Percentiles rank a stretch among this genome's conserved stretches.
Evolutionary conservation across 345 rosid species (phyloP).

Genomic region (Brassica rapa): DNA sequence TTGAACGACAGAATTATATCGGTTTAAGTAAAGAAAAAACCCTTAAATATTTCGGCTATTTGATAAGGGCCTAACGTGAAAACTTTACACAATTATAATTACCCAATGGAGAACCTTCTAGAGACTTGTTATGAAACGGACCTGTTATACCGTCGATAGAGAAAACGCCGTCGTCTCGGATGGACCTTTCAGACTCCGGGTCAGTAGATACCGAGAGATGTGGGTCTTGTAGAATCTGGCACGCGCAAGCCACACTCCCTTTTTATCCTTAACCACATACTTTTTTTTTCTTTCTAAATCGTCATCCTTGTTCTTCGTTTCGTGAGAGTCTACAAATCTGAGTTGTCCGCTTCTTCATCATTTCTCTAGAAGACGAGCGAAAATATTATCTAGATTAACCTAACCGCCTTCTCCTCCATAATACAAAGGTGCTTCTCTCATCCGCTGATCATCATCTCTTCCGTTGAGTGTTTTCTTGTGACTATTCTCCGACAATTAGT

Average conservation of each 20-base stretch:
- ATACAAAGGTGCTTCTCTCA: conserved; percentile 1
- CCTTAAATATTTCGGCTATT: too few relatives aligned
- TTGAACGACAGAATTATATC: too few relatives aligned
- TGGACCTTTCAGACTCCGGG: background rate
- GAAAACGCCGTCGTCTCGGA: background rate
- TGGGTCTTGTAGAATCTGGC: conserved; percentile 19
- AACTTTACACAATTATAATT: too few relatives aligned
- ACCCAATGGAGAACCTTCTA: too few relatives aligned
- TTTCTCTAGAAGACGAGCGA: conserved; percentile 7
- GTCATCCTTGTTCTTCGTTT: background rate
- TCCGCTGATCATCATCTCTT: background rate
- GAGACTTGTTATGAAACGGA: too few relatives aligned
- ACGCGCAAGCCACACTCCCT: conserved; percentile 43
- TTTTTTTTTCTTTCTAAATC: background rate
- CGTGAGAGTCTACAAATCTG: conserved; percentile 20
- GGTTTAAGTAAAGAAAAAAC: too few relatives aligned
- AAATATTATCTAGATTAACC: background rate
- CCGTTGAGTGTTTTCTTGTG: too few relatives aligned
- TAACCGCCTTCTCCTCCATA: background rate
- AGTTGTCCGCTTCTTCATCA: conserved; percentile 11
- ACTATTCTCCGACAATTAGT: background rate
- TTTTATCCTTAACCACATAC: conserved; percentile 31
- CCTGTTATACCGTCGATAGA: too few relatives aligned
- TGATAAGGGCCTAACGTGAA: too few relatives aligned
- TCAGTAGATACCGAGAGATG: conserved; percentile 7